Base-by-base conservation (phyloP, 306 rosid species). In the Fragaria iinumae region DNA sequence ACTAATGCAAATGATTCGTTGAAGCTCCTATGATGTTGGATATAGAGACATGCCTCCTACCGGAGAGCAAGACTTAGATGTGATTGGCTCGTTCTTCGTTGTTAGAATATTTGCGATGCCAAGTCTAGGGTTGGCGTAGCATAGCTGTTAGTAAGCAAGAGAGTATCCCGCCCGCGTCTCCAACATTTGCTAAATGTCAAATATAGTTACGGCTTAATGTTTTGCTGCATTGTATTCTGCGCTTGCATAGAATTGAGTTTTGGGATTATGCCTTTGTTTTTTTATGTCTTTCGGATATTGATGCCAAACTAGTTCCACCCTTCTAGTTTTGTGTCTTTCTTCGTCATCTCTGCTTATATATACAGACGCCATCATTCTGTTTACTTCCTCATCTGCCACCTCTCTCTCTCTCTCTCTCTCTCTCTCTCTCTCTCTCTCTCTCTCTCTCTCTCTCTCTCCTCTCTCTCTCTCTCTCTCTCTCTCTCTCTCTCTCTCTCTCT, bases 331-430 rank as follows among this genome's bases (percentile, higher is more conserved):
- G 18, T 14, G 8, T 59, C 18, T 41, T 59, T 25, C 36, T 59
- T 59, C 36, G 16, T 59, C 36, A 12, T 25, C 65, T 59, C 14
- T 17, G 47, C 47, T 9, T 57, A 57, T 57, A 56, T 56, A 21
- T 9, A 57, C 11, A 10, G 7, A 21, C 64, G 5, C 8, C 36
- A 59, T 23, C 62, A 10, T 23, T 57, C 2, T 57, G 34, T 23
- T 57, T 55, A n/a, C 62, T 55, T 55, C 27, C 60, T 56, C 63
- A 56, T 56, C 32, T 57, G 64, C 64, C 60, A 53, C 27, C 57
- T 4, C 6, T 49, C 4, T 49, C 57, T 52, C 59, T 50, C 21
- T 5, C n/a, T n/a, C n/a, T n/a, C n/a, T n/a, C n/a, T n/a, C n/a
- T 27, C 27, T 27, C 27, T 27, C 57, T 4, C 5, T 49, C 4